phyloP scores from a whole-genome alignment of 2,329 filamentous ascomycete genomes.

The Hymenotorrendiella dingleyae region DNA sequence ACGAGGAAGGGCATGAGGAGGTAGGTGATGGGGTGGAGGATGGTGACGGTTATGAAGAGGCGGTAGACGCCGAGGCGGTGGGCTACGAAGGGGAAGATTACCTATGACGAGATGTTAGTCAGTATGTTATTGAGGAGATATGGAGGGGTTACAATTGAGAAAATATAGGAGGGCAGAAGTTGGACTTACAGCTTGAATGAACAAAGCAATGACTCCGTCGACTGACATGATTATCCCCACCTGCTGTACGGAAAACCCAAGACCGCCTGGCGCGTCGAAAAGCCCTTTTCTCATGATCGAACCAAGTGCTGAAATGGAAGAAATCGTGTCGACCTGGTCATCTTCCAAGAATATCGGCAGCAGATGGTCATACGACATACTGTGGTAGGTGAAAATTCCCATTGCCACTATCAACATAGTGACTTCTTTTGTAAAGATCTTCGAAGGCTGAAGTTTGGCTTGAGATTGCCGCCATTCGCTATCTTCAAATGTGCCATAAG shows the following conservation, averaged over 20 bases:
- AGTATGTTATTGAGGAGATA: no score
- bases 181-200: conserved; percentile 55
- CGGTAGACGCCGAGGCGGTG: conserved; percentile 52
- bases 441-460: conserved; percentile 28
- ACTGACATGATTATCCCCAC: conserved; percentile 58
- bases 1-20: conserved; percentile 53
- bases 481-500: conserved; percentile 66
- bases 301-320: conserved; percentile 21
- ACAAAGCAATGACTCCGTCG: conserved; percentile 52
- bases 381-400: conserved; percentile 89
- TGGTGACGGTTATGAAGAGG: conserved; percentile 49
- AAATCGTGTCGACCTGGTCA: conserved; percentile 39
- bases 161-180: no score
- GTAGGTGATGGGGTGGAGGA: conserved; percentile 58
- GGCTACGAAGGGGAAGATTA: conserved; percentile 55
- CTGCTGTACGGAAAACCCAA: conserved; percentile 55
- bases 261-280: conserved; percentile 54
- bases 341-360: conserved; percentile 92
- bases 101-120: no score
- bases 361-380: conserved; percentile 90
- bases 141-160: no score
- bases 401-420: conserved; percentile 74
- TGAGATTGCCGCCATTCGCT: conserved; percentile 27
- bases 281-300: conserved; percentile 31
- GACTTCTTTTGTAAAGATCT: conserved; percentile 57